phyloP scores from a whole-genome alignment of 352 stramenopile genomes.

The Blastocystis sp. region DNA sequence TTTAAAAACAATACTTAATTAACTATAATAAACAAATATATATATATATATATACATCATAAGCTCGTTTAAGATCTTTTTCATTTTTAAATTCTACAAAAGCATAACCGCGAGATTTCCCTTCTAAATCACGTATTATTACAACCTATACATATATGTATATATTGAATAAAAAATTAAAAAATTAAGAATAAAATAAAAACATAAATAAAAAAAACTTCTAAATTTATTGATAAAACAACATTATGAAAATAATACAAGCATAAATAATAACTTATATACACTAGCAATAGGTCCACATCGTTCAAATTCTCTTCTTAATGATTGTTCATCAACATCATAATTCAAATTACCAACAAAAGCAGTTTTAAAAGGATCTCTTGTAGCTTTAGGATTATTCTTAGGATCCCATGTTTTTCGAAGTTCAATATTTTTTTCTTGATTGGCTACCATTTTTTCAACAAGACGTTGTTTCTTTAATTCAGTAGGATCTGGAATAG shows the following conservation, averaged over 20 bases:
- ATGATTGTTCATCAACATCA: slow-evolving; percentile 85
- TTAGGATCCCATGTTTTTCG: too few relatives aligned
- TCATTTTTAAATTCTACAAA: slow-evolving; percentile 97
- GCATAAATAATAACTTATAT: slow-evolving; percentile 57
- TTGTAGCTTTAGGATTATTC: slow-evolving; percentile 51
- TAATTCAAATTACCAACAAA: slow-evolving; percentile 88
- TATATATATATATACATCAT: slow-evolving; percentile 42
- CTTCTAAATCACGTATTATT: slow-evolving; percentile 40
- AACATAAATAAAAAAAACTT: not conserved
- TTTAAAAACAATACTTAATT: too few relatives aligned
- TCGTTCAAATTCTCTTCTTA: slow-evolving; percentile 81
- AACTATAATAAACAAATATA: slow-evolving; percentile 57
- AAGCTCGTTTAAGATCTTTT: slow-evolving; percentile 78
- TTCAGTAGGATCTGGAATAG: too few relatives aligned
- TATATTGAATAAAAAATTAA: not conserved
- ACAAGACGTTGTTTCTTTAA: too few relatives aligned
- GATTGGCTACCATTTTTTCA: too few relatives aligned
- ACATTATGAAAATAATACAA: too few relatives aligned
- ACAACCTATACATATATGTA: not conserved
- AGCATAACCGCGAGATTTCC: slow-evolving; percentile 74
- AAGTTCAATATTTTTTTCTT: too few relatives aligned
- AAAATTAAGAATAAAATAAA: not conserved
- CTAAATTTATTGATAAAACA: too few relatives aligned
- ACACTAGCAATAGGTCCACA: slow-evolving; percentile 70
- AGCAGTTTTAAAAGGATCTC: slow-evolving; percentile 84